phyloP scores from a whole-genome alignment of 148 eudicot genomes.

The Pouteria glomerata region DNA sequence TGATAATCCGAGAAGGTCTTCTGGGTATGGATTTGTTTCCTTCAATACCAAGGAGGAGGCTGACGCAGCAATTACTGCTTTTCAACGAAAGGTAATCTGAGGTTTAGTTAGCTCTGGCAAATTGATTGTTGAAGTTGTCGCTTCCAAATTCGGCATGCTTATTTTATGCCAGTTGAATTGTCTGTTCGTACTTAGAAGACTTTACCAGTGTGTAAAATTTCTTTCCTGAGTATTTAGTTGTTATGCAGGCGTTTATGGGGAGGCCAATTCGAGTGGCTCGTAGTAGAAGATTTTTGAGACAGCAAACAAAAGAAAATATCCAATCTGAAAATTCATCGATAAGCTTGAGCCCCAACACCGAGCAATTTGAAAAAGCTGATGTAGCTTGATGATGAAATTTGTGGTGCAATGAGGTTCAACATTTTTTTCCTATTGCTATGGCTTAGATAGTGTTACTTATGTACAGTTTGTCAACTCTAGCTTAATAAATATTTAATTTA shows the following conservation, averaged over 20 bases:
- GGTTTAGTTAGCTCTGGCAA: not conserved
- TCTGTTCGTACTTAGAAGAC: not conserved
- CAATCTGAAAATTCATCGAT: constrained; percentile 29
- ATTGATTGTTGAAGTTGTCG: not conserved
- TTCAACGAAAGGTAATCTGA: constrained; percentile 67
- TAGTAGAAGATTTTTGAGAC: constrained; percentile 63
- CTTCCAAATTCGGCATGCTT: not conserved
- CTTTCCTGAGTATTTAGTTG: not conserved
- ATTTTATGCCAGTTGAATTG: not conserved
- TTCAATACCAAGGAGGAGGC: constrained; percentile 74
- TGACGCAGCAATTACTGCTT: constrained; percentile 61
- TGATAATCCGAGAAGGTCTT: constrained; percentile 57
- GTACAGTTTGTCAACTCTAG: constrained; percentile 1
- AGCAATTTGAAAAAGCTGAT: constrained; percentile 27
- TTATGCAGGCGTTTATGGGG: constrained; percentile 67
- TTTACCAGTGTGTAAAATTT: not conserved
- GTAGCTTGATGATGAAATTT: constrained; percentile 20
- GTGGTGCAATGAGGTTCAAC: not conserved
- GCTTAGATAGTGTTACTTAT: not conserved
- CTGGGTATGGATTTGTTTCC: constrained; percentile 93
- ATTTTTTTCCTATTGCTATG: not conserved
- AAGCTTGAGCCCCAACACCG: constrained; percentile 18
- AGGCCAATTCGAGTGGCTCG: constrained; percentile 62
- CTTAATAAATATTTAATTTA: not conserved
- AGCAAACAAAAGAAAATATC: constrained; percentile 34